Conservation (phyloP, 257 asterid genomes). For the Nicotiana knightiana region DNA sequence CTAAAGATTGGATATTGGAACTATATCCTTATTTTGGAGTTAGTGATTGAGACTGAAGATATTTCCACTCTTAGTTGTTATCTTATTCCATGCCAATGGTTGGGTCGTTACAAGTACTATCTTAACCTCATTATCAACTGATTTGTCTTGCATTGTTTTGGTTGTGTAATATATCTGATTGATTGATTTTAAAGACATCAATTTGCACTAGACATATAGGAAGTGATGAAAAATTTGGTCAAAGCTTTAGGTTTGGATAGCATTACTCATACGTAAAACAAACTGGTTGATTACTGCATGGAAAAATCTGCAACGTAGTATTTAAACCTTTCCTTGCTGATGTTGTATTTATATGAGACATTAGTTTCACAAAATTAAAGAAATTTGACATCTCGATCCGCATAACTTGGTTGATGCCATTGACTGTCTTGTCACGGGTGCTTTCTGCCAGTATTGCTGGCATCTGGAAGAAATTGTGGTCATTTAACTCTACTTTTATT, state of each 20-base stretch:
- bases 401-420: neutral
- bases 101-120: neutral
- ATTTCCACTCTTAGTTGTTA: neutral
- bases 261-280: neutral
- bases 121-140: neutral
- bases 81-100: neutral
- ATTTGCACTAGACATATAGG: neutral
- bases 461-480: neutral
- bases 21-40: neutral
- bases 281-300: neutral
- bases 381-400: neutral
- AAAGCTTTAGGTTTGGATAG: neutral
- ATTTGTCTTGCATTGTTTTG: neutral
- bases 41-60: neutral
- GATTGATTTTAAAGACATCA: neutral
- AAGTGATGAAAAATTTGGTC: neutral
- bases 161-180: neutral
- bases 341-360: neutral
- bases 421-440: neutral
- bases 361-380: neutral
- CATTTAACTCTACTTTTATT: neutral
- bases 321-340: neutral
- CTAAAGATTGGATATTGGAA: neutral
- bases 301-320: neutral
- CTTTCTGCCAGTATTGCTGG: slow-evolving; percentile 3